Evolutionary conservation across 139 green algal genomes (phyloP), one percentile per base, ranked within the genome.

Genomic region (Nannochloris sp.): DNA sequence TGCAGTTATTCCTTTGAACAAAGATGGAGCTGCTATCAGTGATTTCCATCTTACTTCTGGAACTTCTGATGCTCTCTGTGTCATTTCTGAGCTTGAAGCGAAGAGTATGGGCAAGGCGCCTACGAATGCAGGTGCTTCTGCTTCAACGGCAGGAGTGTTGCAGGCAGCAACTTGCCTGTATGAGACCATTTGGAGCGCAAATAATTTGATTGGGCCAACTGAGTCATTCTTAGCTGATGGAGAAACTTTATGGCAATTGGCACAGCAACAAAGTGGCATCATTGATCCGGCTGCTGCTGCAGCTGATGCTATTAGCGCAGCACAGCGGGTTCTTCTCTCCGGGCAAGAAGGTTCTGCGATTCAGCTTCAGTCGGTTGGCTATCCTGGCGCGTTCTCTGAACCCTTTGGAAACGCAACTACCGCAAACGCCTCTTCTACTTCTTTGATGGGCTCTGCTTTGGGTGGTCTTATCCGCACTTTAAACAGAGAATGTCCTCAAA

Each of bases 11-110:
- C 47, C 60, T 2, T 30, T 72, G 33, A 37, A 32, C 57, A 7
- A 51, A 31, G 3, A 51, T 14, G 36, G 44, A 12, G 23, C 51
- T 9, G 61, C 63, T 0, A 57, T 65, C 29, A 88, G 78, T 39
- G 68, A 89, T 60, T 89, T 82, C 68, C 19, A 24, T 7, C 29
- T 88, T 25, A 3, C 30, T 19, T 12, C 4, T 8, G 72, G 45
- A 19, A 5, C 3, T 12, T 30, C 36, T n/a, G n/a, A 39, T 24
- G 19, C 2, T 24, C n/a, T 81, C 4, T 72, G 59, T 58, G 61
- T 27, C 55, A 72, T 86, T n/a, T 54, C 30, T 8, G 23, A 53
- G 3, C 54, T 73, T 46, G 10, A 48, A 4, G 71, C 71, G 13
- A 78, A 78, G 64, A 67, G 64, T 8, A 73, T 78, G 71, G 71